These are phyloP conservation scores for Phalaenopsis aphrodite DNA, from an alignment of 106 monocot species.

Conservation along the genomic window DNA sequence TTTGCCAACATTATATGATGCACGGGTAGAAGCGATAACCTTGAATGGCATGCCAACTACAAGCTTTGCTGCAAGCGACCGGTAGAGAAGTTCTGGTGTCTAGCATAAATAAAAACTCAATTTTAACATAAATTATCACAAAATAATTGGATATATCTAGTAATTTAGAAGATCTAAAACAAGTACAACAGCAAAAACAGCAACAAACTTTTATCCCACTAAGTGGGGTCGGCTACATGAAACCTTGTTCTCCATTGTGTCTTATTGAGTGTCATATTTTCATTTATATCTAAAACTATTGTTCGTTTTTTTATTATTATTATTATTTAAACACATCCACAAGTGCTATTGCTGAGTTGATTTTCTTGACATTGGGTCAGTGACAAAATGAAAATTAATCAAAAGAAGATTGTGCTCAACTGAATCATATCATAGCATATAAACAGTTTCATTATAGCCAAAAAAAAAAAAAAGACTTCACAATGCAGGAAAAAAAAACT, in stretches of 20 bases:
- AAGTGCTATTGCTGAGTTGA: background rate
- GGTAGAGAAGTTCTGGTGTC: slow-evolving; percentile 90
- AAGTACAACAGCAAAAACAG: too few species aligned
- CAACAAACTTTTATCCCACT: too few species aligned
- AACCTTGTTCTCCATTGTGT: too few species aligned
- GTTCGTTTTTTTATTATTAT: too few species aligned
- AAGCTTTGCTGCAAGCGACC: slow-evolving; percentile 85
- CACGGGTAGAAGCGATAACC: slow-evolving; percentile 29
- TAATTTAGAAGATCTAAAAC: slow-evolving; percentile 1
- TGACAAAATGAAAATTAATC: background rate
- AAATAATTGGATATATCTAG: background rate
- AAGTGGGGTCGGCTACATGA: too few species aligned
- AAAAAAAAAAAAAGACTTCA: background rate
- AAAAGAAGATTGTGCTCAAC: background rate
- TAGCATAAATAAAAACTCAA: slow-evolving; percentile 24
- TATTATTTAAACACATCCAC: too few species aligned
- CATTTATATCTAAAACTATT: too few species aligned
- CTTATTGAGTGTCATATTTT: too few species aligned
- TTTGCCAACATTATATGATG: background rate
- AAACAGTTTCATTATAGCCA: background rate
- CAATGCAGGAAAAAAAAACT: background rate
- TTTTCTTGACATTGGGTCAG: background rate
- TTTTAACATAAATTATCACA: background rate
- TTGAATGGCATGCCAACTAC: slow-evolving; percentile 99
- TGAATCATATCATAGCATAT: background rate